These are phyloP conservation scores for Aspergillus cavernicola DNA, from an alignment of 495 filamentous ascomycete species.

Conservation along the genomic window DNA sequence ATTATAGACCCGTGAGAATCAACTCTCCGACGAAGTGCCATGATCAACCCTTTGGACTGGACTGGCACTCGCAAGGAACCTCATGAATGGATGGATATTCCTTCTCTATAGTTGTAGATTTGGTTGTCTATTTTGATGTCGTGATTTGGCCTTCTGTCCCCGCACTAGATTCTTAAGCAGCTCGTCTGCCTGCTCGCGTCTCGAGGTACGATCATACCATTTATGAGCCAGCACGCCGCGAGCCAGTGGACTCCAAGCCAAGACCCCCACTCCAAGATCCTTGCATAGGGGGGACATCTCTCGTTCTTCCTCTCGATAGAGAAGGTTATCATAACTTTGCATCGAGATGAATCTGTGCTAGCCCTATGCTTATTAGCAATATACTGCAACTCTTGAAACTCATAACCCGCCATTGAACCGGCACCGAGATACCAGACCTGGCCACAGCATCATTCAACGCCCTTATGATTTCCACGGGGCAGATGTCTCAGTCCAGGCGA, in stretches of 20 bases:
- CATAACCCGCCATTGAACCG: conserved; percentile 32
- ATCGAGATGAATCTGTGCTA: conserved; percentile 50
- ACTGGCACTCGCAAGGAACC: too few relatives aligned
- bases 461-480: conserved; percentile 48
- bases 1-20: too few relatives aligned
- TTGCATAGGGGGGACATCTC: conserved; percentile 58
- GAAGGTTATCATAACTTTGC: conserved; percentile 49
- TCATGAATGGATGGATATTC: too few relatives aligned
- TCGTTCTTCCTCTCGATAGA: conserved; percentile 51
- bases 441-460: conserved; percentile 48
- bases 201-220: neutral
- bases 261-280: conserved; percentile 58
- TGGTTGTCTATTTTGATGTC: too few relatives aligned
- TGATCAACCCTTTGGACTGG: too few relatives aligned
- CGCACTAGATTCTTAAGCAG: too few relatives aligned
- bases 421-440: conserved; percentile 37
- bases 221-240: conserved; percentile 38
- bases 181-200: too few relatives aligned
- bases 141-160: too few relatives aligned
- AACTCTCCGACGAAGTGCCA: too few relatives aligned
- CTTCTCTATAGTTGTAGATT: too few relatives aligned
- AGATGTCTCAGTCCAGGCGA: conserved; percentile 39
- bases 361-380: conserved; percentile 37
- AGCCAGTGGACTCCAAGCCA: conserved; percentile 53
- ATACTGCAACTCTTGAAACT: conserved; percentile 45